Evolutionary conservation across 768 basidiomycete species (phyloP).

Genomic region (Asterophora lycoperdoides): DNA sequence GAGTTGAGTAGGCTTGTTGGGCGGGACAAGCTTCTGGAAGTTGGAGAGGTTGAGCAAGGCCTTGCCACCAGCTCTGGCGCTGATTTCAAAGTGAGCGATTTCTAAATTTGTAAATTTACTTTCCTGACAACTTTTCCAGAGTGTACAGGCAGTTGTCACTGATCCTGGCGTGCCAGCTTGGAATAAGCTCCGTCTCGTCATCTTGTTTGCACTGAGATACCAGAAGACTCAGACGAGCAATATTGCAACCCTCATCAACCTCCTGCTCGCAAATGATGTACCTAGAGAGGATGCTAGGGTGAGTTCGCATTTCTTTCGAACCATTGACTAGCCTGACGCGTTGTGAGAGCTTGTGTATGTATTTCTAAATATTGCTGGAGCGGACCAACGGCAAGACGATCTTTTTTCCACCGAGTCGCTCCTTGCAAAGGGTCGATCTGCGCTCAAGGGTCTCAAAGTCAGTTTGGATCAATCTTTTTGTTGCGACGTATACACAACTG

Average conservation of each 20-base stretch:
- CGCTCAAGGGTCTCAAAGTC: constrained; percentile 93
- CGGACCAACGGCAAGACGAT: constrained; percentile 96
- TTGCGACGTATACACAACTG: background rate
- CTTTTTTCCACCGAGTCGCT: constrained; percentile 94
- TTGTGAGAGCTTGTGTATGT: constrained; percentile 79
- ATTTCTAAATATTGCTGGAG: constrained; percentile 87
- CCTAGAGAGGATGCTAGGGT: constrained; percentile 73
- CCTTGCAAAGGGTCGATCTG: constrained; percentile 90
- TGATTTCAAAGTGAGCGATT: constrained; percentile 68
- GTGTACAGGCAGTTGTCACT: constrained; percentile 74
- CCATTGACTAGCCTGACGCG: constrained; percentile 7
- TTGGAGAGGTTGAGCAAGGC: constrained; percentile 95
- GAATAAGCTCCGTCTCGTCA: constrained; percentile 87
- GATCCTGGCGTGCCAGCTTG: constrained; percentile 63
- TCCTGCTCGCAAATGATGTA: constrained; percentile 73
- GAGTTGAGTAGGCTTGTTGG: constrained; percentile 91
- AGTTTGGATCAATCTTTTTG: constrained; percentile 30
- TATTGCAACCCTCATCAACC: constrained; percentile 73
- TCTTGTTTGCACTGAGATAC: constrained; percentile 90
- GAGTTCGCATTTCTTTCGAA: constrained; percentile 16
- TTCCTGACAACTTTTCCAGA: constrained; percentile 39
- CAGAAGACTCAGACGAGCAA: constrained; percentile 85
- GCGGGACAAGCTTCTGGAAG: constrained; percentile 77
- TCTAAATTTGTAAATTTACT: background rate
- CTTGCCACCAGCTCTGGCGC: constrained; percentile 88